Evolutionary conservation across 73 alveolate species (phyloP), one percentile per base, ranked within the genome.

Genomic region (Paramecium tetraurelia): DNA sequence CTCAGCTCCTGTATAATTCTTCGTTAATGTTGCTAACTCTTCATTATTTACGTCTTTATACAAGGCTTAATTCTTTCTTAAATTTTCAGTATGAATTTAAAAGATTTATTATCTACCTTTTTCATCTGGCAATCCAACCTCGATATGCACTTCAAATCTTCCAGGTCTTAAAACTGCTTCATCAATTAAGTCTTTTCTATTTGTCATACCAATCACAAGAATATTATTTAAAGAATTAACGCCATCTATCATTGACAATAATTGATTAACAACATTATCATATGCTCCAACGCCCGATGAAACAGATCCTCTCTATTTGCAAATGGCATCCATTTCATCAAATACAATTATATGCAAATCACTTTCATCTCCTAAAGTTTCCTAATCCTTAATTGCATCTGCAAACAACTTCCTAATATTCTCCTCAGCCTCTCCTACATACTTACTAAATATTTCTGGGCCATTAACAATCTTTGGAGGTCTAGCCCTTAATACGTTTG

Each of bases 141-240:
- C 99, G 48, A 98, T 96, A 93, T 99, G 99, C 14, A 98, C 94
- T 96, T 99, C 99, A 83, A 99, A 95, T 86, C 99, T 95, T 48
- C 99, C 99, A 2, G 99, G 99, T 76, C 99, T 97, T 70, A 99
- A 92, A 36, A 99, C 98, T 2, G 99, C 99, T 86, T 98, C 99
- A 92, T 99, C 99, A 36, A 99, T 98, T 97, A 99, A 94, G 93
- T 99, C 99, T 93, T 98, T 98, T 86, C 99, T 96, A 86, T 98
- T 98, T 11, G 99, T 98, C 99, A 98, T 98, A 29, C 99, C 99
- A 71, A 98, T 98, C 9, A 98, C 99, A 36, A 99, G 96, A 70
- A 99, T 99, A 96, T 99, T 96, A 98, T 99, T 98, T 69, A 99
- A 96, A 10, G 99, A 89, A 87, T 99, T 98, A n/a, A 98, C 84